Evolutionary conservation across 192 early-diverging fungal species (phyloP), one percentile per base, ranked within the genome.

Genomic region (Coemansia javaensis): DNA sequence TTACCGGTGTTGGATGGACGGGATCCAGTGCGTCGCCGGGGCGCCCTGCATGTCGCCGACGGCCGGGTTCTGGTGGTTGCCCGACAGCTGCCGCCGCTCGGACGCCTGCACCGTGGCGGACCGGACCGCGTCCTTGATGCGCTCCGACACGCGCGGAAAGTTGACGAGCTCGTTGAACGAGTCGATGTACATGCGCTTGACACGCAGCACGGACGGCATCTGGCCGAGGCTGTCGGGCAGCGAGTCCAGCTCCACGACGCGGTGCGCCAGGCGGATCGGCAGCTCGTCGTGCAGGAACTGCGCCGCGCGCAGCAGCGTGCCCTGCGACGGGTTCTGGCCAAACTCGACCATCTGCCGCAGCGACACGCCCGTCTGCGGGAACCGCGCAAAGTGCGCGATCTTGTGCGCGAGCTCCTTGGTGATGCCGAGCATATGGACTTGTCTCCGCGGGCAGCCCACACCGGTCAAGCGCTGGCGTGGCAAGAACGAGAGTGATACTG

Each of bases 261-360:
- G 81, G 55, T 94, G 90, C 1, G 94, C 91, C 9, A 98, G 63
- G 10, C 94, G 85, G 50, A 98, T 88, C 10, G 92, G 94, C 31
- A 98, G 77, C 64, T 98, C 94, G 76, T 90, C 88, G 52, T 82
- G 80, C n/a, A 89, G 59, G 57, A 90, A 90, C 61, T 85, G 88
- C 40, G 83, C 81, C 15, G 85, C 85, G 44, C 82, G 80, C 52
- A 90, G 77, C 23, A 90, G 60, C 8, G 81, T 86, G 16, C 80
- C 85, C 44, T 83, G 84, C 2, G 84, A 83, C 24, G 87, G 87
- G 48, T 80, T 82, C 51, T 85, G 83, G 80, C 93, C 91, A 82
- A 94, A 97, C 79, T 93, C 81, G 40, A 94, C 92, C 89, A 97
- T 93, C 68, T 97, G 90, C 47, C 82, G 82, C 38, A 97, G 73